These are phyloP conservation scores for Durusdinium trenchii DNA, from an alignment of 73 alveolate genomes.

Conservation along the genomic window DNA sequence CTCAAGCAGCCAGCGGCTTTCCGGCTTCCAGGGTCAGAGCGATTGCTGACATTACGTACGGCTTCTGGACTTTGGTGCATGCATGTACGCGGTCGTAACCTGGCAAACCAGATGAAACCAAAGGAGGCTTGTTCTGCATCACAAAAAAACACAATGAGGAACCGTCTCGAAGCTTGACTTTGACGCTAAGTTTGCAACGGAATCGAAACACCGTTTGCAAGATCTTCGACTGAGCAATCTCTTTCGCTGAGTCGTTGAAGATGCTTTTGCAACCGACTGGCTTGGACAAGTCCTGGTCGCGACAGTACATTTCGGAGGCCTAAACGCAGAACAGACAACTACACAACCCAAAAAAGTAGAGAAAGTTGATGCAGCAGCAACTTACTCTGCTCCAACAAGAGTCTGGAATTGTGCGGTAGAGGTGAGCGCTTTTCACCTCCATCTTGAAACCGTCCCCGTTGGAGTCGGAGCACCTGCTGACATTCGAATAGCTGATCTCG, in stretches of 20 bases:
- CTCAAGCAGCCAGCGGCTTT: background rate
- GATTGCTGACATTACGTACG: background rate
- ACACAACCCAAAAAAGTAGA: too few relatives aligned
- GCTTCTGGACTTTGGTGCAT: slow-evolving; percentile 7
- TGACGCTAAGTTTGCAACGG: background rate
- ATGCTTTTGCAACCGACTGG: background rate
- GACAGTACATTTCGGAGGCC: too few relatives aligned
- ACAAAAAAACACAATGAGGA: too few relatives aligned
- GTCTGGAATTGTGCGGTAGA: background rate
- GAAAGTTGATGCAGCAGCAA: too few relatives aligned
- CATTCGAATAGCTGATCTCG: background rate
- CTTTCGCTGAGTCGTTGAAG: background rate
- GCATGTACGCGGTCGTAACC: slow-evolving; percentile 27
- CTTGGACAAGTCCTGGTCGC: background rate
- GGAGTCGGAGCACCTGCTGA: background rate
- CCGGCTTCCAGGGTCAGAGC: slow-evolving; percentile 6
- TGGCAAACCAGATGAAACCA: too few relatives aligned
- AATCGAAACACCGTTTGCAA: background rate
- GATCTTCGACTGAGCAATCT: background rate
- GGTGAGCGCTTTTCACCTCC: background rate
- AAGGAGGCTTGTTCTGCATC: too few relatives aligned
- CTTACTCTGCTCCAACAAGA: too few relatives aligned
- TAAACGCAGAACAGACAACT: too few relatives aligned
- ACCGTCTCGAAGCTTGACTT: background rate
- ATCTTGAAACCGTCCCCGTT: background rate